Evolutionary conservation across 139 green algal genomes (phyloP).

Genomic region (Dunaliella primolecta): DNA sequence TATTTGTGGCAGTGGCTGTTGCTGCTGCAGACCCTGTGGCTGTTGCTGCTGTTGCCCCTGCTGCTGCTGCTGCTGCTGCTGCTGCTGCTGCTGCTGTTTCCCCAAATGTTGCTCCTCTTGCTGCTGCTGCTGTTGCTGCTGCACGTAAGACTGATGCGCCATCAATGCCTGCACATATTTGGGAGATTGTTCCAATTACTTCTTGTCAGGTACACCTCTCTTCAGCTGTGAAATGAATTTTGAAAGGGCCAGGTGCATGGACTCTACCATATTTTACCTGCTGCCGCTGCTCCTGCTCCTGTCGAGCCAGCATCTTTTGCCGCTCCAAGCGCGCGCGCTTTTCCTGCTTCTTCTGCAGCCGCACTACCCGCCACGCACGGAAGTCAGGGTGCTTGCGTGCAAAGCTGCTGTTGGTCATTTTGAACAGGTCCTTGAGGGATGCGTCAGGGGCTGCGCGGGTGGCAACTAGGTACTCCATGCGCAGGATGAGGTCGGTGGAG

Average conservation of each 20-base stretch:
- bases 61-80: background rate
- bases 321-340: background rate
- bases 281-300: constrained; percentile 13
- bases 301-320: background rate
- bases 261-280: too few relatives aligned
- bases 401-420: constrained; percentile 46
- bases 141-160: background rate
- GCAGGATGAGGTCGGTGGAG: constrained; percentile 31
- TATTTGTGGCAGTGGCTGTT: too few relatives aligned
- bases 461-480: constrained; percentile 50
- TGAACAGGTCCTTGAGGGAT: constrained; percentile 45
- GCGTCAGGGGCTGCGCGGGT: constrained; percentile 16
- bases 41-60: constrained; percentile 20
- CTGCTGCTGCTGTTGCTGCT: constrained; percentile 4
- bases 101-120: background rate
- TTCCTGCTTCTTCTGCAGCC: background rate
- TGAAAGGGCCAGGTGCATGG: too few relatives aligned
- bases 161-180: background rate
- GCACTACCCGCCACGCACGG: background rate
- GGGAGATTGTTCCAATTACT: too few relatives aligned
- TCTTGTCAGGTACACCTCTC: too few relatives aligned
- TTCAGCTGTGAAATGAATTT: too few relatives aligned
- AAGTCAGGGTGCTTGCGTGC: background rate
- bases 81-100: background rate
- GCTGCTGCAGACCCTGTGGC: constrained; percentile 9